Conservation (phyloP, 257 asterid species). For the Jasminum sambac region DNA sequence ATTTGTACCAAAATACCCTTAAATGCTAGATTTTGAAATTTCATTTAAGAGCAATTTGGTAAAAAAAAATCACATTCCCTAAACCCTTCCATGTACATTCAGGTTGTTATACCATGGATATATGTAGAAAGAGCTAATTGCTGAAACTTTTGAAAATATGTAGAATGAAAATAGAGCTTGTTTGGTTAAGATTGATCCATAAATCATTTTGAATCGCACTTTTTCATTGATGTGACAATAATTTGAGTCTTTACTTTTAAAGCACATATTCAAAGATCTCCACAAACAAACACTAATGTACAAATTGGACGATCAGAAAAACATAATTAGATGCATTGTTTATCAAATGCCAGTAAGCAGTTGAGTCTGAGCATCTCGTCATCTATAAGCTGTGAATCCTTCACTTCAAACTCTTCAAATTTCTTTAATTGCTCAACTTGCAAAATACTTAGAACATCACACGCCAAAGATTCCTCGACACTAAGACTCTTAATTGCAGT, state of each 20-base stretch:
- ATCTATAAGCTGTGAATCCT: conserved; percentile 70
- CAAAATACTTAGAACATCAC: conserved; percentile 60
- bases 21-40: too few relatives aligned
- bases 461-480: conserved; percentile 57
- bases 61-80: too few relatives aligned
- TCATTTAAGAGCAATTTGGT: too few relatives aligned
- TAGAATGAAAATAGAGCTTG: neutral
- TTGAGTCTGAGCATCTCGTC: conserved; percentile 77
- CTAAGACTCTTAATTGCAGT: conserved; percentile 55
- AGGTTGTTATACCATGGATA: too few relatives aligned
- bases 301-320: neutral
- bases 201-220: too few relatives aligned
- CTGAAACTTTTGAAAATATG: neutral
- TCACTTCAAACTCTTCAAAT: conserved; percentile 63
- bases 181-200: too few relatives aligned
- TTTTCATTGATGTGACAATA: too few relatives aligned
- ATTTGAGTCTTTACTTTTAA: too few relatives aligned
- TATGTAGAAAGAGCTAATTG: neutral
- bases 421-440: conserved; percentile 60
- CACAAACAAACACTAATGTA: too few relatives aligned
- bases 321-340: neutral
- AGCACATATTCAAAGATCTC: too few relatives aligned
- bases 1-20: too few relatives aligned
- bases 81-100: too few relatives aligned
- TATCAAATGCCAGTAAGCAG: neutral